These are phyloP conservation scores for Sclerotiophoma versabilis DNA, from an alignment of 2,329 filamentous ascomycete genomes.

Conservation along the genomic window DNA sequence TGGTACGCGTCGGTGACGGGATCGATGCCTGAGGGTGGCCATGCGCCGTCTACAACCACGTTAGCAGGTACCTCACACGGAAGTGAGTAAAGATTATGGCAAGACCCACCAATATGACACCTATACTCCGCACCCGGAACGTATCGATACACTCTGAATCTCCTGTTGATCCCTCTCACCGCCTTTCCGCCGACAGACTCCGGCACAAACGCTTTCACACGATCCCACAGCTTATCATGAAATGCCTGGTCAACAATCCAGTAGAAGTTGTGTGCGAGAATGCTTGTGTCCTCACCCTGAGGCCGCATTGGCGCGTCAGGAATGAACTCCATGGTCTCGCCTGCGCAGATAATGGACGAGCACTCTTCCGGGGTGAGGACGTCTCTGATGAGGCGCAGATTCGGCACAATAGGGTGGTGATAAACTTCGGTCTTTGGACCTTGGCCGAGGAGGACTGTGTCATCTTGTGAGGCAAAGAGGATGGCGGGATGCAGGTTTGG, in stretches of 20 bases:
- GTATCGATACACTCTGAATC: constrained; percentile 76
- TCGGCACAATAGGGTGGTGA: constrained; percentile 68
- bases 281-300: constrained; percentile 67
- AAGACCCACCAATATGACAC: constrained; percentile 63
- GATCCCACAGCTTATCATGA: constrained; percentile 68
- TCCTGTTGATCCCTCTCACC: constrained; percentile 70
- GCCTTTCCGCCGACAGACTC: constrained; percentile 61
- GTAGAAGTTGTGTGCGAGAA: constrained; percentile 77
- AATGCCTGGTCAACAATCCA: constrained; percentile 72
- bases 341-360: constrained; percentile 70
- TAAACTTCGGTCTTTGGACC: constrained; percentile 61
- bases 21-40: constrained; percentile 72
- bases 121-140: constrained; percentile 76
- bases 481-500: constrained; percentile 72
- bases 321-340: constrained; percentile 69
- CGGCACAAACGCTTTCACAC: constrained; percentile 67
- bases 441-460: constrained; percentile 61
- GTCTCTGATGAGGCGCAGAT: constrained; percentile 65
- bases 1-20: constrained; percentile 64
- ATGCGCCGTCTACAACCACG: constrained; percentile 64
- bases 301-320: constrained; percentile 72
- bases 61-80: constrained; percentile 1
- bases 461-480: constrained; percentile 66
- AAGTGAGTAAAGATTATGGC: not conserved
- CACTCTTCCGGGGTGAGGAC: constrained; percentile 69